These are phyloP conservation scores for Prunus davidiana DNA, from an alignment of 306 rosid species.

Conservation along the genomic window DNA sequence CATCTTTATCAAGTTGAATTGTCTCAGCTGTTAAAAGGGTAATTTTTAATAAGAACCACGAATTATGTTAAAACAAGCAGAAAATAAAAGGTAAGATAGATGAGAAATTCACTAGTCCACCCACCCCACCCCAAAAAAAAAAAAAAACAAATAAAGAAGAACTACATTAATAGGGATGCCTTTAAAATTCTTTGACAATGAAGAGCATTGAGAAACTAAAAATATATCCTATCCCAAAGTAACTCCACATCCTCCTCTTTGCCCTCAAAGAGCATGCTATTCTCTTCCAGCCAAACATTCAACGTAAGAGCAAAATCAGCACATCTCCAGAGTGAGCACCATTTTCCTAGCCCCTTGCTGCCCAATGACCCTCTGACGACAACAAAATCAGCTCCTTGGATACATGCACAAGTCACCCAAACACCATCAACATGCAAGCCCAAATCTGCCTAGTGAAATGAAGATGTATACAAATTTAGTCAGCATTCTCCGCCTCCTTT, in stretches of 20 bases:
- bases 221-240: not conserved
- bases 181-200: not conserved
- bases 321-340: not conserved
- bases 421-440: not conserved
- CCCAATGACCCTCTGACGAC: not conserved
- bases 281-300: not conserved
- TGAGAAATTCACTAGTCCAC: not conserved
- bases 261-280: not conserved
- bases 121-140: too few species aligned
- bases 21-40: slow-evolving; percentile 46
- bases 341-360: not conserved
- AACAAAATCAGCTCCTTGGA: not conserved
- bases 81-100: not conserved
- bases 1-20: slow-evolving; percentile 46
- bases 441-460: not conserved
- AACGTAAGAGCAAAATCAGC: not conserved
- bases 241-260: not conserved
- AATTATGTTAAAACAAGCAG: not conserved
- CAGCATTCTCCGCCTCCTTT: not conserved
- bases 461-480: not conserved
- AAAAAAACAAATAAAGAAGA: not conserved
- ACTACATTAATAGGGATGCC: not conserved
- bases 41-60: not conserved
- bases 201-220: not conserved
- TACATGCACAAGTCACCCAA: not conserved